Evolutionary conservation across 331 rosid species (phyloP).

Genomic region (Phaseolus coccineus): DNA sequence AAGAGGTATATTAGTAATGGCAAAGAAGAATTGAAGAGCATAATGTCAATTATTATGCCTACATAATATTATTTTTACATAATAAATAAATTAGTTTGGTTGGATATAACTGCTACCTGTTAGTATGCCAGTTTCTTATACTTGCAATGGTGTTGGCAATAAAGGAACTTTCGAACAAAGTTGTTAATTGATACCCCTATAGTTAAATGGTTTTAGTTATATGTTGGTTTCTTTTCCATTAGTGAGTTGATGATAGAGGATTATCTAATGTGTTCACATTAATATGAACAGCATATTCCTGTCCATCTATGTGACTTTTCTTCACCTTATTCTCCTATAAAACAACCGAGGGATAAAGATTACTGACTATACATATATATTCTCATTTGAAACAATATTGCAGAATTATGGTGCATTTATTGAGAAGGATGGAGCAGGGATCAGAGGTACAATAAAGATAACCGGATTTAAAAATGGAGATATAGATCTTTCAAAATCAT

Average conservation of each 20-base stretch:
- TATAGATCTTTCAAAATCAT: conserved; percentile 72
- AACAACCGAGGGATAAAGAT: conserved; percentile 29
- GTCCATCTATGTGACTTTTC: conserved; percentile 28
- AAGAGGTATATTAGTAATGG: neutral
- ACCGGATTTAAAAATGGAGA: conserved; percentile 79
- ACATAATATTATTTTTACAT: neutral
- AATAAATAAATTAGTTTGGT: neutral
- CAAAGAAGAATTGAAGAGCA: neutral
- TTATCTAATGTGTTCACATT: conserved; percentile 19
- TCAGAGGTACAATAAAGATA: conserved; percentile 77
- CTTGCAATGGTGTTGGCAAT: neutral
- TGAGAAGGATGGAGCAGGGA: conserved; percentile 96
- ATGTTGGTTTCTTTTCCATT: neutral
- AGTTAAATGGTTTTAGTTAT: neutral
- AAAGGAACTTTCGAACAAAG: neutral
- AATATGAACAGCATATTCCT: conserved; percentile 1
- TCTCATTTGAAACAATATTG: conserved; percentile 38
- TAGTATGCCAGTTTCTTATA: neutral
- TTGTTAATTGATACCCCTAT: neutral
- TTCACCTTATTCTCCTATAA: conserved; percentile 26
- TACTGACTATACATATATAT: conserved; percentile 31
- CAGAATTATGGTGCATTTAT: conserved; percentile 94
- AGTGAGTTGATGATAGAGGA: conserved; percentile 7
- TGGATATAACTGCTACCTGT: neutral
- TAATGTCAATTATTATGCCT: neutral